Percentiles rank a stretch among this genome's conserved stretches.
phyloP scores from a whole-genome alignment of 805 yeast species.

The Tanozyma kutaoensis region DNA sequence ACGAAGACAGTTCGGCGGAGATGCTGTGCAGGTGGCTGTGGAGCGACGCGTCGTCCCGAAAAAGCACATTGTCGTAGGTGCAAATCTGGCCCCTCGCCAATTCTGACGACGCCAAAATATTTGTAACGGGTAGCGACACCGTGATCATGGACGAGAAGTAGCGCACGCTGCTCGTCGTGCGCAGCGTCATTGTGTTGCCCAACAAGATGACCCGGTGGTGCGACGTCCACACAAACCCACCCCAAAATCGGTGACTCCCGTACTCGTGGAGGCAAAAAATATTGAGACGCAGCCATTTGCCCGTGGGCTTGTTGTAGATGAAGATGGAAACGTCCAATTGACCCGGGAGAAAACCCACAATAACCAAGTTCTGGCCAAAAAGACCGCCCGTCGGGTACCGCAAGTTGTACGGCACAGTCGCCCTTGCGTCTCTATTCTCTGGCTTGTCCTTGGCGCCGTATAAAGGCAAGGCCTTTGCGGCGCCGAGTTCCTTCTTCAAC shows the following conservation, averaged over 20 bases:
- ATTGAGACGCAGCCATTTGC: constrained; percentile 53
- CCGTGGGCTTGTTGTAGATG: constrained; percentile 38
- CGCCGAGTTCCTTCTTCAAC: constrained; percentile 3
- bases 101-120: constrained; percentile 31
- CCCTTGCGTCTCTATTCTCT: constrained; percentile 8
- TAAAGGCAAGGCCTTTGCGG: neutral
- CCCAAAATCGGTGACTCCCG: constrained; percentile 49
- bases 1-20: too few species aligned
- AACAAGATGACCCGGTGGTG: constrained; percentile 59
- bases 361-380: constrained; percentile 54
- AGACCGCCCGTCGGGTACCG: constrained; percentile 45
- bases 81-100: constrained; percentile 19
- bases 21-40: too few species aligned
- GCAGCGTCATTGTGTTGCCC: constrained; percentile 37
- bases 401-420: constrained; percentile 33
- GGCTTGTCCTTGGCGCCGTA: too few species aligned
- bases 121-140: constrained; percentile 42
- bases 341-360: constrained; percentile 44
- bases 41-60: too few species aligned
- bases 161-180: constrained; percentile 32
- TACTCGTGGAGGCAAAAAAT: constrained; percentile 37
- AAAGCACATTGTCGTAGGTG: too few species aligned
- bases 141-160: constrained; percentile 35
- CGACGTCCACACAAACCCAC: constrained; percentile 62
- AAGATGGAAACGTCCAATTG: constrained; percentile 34